Percentiles rank a stretch among this genome's conserved stretches.
Evolutionary conservation across 768 basidiomycete species (phyloP).

Genomic region (Pisolithus sp.): DNA sequence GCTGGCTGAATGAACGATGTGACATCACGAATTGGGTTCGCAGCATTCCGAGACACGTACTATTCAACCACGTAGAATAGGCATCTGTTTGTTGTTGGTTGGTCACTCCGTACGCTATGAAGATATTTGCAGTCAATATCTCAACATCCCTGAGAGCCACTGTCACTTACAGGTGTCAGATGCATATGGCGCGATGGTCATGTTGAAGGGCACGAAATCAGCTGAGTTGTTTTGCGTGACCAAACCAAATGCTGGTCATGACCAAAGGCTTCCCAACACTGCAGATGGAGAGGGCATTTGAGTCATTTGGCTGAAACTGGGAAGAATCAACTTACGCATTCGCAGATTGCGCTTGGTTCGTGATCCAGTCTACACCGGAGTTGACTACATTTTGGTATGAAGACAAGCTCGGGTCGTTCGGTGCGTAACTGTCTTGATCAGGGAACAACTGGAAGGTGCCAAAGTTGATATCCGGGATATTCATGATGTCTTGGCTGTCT

Average conservation of each 20-base stretch:
- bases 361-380: conserved; percentile 51
- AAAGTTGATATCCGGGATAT: conserved; percentile 51
- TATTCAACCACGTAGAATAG: conserved; percentile 47
- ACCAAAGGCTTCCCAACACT: conserved; percentile 52
- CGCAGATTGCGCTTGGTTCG: conserved; percentile 38
- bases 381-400: conserved; percentile 48
- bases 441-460: conserved; percentile 62
- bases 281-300: conserved; percentile 5
- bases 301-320: background rate
- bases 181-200: conserved; percentile 35
- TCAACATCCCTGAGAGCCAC: background rate
- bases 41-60: conserved; percentile 24
- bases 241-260: conserved; percentile 54
- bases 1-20: conserved; percentile 28
- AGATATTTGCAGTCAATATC: background rate
- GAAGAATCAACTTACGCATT: conserved; percentile 32
- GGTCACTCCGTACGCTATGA: conserved; percentile 41
- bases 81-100: conserved; percentile 46
- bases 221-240: conserved; percentile 50
- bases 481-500: conserved; percentile 59
- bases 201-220: conserved; percentile 59
- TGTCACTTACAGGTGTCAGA: background rate
- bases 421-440: conserved; percentile 55
- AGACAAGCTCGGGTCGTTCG: conserved; percentile 42
- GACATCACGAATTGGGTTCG: conserved; percentile 2